Percentiles rank a stretch among this genome's conserved stretches.
Evolutionary conservation across 305 asterid genomes (phyloP).

Genomic region (Rubia peregrina): DNA sequence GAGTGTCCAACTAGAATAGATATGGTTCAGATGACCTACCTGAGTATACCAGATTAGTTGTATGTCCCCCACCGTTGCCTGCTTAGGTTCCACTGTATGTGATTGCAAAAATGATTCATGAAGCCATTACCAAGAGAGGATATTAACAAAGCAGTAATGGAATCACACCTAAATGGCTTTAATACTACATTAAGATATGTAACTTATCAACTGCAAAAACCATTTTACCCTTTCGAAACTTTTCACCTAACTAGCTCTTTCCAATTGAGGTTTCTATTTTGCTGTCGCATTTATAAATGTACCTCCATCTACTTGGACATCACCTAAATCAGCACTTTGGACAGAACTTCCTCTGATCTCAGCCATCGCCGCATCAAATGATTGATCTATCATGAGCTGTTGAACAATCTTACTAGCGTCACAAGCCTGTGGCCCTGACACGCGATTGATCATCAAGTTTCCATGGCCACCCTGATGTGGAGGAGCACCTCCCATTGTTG

Average conservation of each 20-base stretch:
- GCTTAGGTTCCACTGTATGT: too few relatives aligned
- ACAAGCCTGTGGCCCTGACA: conserved; percentile 8
- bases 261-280: neutral
- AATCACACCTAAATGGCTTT: too few relatives aligned
- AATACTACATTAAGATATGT: neutral
- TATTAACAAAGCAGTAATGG: too few relatives aligned
- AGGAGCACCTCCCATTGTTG: neutral
- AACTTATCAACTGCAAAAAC: neutral
- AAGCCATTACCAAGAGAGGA: too few relatives aligned
- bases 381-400: conserved; percentile 6
- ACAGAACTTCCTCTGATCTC: neutral
- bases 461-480: neutral
- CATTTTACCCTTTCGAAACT: neutral
- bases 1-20: too few relatives aligned
- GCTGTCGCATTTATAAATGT: neutral
- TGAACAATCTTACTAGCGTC: neutral
- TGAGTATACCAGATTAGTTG: too few relatives aligned
- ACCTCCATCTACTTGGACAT: neutral
- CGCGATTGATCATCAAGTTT: neutral
- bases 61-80: too few relatives aligned
- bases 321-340: neutral
- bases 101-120: too few relatives aligned
- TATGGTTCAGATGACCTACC: too few relatives aligned
- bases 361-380: neutral
- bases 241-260: neutral